Conservation (phyloP, 2,329 filamentous ascomycete genomes). For the Colletotrichum cuscutae region DNA sequence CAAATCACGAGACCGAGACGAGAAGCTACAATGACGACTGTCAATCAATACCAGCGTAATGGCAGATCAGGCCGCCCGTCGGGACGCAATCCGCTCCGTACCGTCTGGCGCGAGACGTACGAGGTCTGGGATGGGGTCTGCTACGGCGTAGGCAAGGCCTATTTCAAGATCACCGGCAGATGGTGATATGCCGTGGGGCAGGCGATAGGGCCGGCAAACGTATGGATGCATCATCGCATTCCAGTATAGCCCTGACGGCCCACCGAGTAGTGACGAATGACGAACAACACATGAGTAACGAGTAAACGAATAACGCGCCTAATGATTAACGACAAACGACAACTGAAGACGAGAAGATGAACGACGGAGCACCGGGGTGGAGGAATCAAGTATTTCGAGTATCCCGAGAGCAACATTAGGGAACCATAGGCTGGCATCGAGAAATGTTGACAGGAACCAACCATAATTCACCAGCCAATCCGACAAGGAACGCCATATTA, state of each 20-base stretch:
- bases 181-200: slow-evolving; percentile 13
- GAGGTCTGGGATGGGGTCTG: slow-evolving; percentile 52
- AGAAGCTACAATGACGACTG: slow-evolving; percentile 58
- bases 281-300: neutral
- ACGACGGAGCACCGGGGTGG: neutral
- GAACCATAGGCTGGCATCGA: neutral
- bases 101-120: slow-evolving; percentile 46
- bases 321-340: neutral
- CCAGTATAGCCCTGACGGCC: neutral
- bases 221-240: neutral
- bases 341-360: neutral
- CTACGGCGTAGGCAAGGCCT: slow-evolving; percentile 49
- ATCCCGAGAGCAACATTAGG: neutral
- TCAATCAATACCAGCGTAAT: slow-evolving; percentile 70
- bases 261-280: neutral
- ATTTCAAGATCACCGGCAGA: slow-evolving; percentile 45
- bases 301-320: neutral
- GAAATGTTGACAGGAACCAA: neutral
- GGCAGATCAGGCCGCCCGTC: slow-evolving; percentile 61
- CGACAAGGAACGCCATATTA: neutral
- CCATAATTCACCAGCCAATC: neutral
- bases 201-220: neutral
- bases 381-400: slow-evolving; percentile 8
- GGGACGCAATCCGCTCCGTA: slow-evolving; percentile 44
- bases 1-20: neutral